These are phyloP conservation scores for Prunus fruticosa DNA, from an alignment of 306 rosid genomes.

Conservation along the genomic window DNA sequence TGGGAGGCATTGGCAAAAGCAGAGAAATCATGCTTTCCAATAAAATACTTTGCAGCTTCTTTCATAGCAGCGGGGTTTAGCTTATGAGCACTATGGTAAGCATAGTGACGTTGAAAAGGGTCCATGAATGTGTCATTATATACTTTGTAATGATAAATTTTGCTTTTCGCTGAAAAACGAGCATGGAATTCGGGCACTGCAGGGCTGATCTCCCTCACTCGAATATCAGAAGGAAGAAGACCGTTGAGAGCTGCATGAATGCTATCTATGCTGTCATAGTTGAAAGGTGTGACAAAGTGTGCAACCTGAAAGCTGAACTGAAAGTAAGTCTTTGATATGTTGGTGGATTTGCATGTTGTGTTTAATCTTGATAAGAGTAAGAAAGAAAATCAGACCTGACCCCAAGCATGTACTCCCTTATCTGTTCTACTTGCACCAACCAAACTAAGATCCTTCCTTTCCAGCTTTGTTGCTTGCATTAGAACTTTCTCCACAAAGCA, in stretches of 20 bases:
- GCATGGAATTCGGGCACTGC: constrained; percentile 82
- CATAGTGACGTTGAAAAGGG: constrained; percentile 72
- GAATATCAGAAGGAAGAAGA: constrained; percentile 83
- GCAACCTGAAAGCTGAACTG: constrained; percentile 72
- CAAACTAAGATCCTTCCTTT: constrained; percentile 68
- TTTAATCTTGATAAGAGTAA: constrained; percentile 19
- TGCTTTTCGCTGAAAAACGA: constrained; percentile 80
- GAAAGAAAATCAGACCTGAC: constrained; percentile 70
- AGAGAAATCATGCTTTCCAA: constrained; percentile 87
- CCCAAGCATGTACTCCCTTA: constrained; percentile 92
- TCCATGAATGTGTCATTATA: constrained; percentile 78
- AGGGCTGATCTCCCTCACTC: constrained; percentile 81
- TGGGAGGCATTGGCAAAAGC: constrained; percentile 83
- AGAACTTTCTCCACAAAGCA: constrained; percentile 68
- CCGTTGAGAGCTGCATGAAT: constrained; percentile 81
- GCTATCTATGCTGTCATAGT: constrained; percentile 58
- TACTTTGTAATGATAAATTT: constrained; percentile 90
- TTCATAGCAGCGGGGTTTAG: constrained; percentile 65
- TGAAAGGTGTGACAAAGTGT: constrained; percentile 81
- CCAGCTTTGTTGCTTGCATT: constrained; percentile 63
- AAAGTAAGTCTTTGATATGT: constrained; percentile 24
- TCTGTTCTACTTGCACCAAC: constrained; percentile 94
- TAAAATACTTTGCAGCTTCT: constrained; percentile 74
- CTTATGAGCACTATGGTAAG: constrained; percentile 68
- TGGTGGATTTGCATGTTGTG: constrained; percentile 4